These are phyloP conservation scores for Fallopia convolvulus DNA, from an alignment of 148 eudicot species.

Conservation along the genomic window DNA sequence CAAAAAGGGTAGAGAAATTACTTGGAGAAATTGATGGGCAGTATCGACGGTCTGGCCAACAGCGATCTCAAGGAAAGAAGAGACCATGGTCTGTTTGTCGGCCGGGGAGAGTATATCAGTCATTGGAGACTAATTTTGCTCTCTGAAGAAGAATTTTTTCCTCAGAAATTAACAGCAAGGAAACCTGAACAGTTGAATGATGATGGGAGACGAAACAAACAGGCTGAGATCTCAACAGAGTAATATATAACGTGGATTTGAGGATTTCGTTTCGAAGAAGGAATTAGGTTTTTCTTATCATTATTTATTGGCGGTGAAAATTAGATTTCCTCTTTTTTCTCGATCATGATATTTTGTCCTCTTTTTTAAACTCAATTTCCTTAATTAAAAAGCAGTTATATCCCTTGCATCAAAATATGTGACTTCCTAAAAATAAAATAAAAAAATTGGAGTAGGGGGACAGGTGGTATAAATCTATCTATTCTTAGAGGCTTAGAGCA, in stretches of 20 bases:
- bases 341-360: too few relatives aligned
- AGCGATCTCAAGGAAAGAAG: slow-evolving; percentile 85
- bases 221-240: neutral
- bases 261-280: neutral
- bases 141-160: neutral
- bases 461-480: too few relatives aligned
- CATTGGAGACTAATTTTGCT: slow-evolving; percentile 22
- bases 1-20: slow-evolving; percentile 9
- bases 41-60: slow-evolving; percentile 79
- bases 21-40: slow-evolving; percentile 86
- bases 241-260: neutral
- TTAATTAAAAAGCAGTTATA: too few relatives aligned
- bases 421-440: too few relatives aligned
- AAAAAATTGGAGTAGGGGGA: too few relatives aligned
- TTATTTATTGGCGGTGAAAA: too few relatives aligned
- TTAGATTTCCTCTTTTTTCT: too few relatives aligned
- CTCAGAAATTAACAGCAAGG: neutral
- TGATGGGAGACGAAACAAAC: neutral
- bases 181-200: neutral
- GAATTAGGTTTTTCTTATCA: neutral
- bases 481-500: too few relatives aligned
- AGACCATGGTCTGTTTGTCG: slow-evolving; percentile 52
- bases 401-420: too few relatives aligned
- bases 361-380: too few relatives aligned
- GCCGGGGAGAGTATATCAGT: slow-evolving; percentile 35